Conservation (phyloP, 2,329 filamentous ascomycete species). For the Botryotinia convoluta region DNA sequence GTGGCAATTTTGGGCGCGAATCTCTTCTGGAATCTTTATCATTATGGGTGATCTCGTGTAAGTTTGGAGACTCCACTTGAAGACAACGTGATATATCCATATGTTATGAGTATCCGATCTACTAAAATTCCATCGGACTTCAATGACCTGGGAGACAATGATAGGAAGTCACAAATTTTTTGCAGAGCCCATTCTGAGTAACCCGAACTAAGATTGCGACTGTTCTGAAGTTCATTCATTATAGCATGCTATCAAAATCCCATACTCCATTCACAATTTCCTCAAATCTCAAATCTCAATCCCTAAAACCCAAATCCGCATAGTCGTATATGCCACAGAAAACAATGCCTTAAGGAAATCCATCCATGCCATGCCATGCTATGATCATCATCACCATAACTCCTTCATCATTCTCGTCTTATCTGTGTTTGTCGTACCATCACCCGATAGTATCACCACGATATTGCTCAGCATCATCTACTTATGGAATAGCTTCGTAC, state of each 20-base stretch:
- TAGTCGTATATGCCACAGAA: constrained; percentile 7
- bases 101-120: not conserved
- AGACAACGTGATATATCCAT: not conserved
- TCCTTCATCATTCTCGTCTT: not conserved
- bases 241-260: not conserved
- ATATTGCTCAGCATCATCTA: not conserved
- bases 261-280: not conserved
- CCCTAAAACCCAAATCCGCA: not conserved
- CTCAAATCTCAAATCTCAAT: not conserved
- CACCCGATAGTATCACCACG: not conserved
- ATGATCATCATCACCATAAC: not conserved
- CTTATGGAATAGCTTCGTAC: constrained; percentile 48
- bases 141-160: not conserved
- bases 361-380: not conserved
- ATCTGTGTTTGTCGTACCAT: not conserved
- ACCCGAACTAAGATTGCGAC: not conserved
- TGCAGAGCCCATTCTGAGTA: too few relatives aligned
- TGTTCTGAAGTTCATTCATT: not conserved
- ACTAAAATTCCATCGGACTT: not conserved
- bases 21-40: too few relatives aligned
- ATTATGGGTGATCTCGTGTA: not conserved
- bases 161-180: not conserved
- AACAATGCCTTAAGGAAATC: not conserved
- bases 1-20: not conserved
- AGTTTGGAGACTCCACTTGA: not conserved